phyloP scores from a whole-genome alignment of 345 rosid species.

The Euphorbia pulcherrima region DNA sequence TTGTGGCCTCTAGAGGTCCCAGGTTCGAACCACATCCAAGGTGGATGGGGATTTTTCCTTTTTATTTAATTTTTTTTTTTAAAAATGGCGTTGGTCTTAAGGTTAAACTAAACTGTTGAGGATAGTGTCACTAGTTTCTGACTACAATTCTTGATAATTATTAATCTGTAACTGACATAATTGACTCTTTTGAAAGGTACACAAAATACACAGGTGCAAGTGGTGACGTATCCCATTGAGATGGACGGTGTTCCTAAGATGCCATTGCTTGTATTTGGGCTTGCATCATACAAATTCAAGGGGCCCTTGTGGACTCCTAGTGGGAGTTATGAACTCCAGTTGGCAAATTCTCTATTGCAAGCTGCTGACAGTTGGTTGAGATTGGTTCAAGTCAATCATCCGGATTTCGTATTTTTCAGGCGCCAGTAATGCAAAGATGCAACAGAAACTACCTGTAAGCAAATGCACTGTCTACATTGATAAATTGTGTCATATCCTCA shows the following conservation, averaged over 20 bases:
- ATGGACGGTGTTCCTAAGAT: conserved; percentile 22
- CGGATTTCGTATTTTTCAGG: conserved; percentile 27
- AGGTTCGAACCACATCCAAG: too few relatives aligned
- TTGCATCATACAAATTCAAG: conserved; percentile 30
- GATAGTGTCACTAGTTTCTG: neutral
- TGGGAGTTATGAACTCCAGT: conserved; percentile 13
- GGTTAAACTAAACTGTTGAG: conserved; percentile 1
- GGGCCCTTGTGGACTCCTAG: conserved; percentile 27
- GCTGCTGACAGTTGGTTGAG: conserved; percentile 24
- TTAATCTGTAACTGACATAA: neutral
- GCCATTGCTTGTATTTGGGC: conserved; percentile 28
- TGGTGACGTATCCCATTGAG: conserved; percentile 17
- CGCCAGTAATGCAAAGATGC: conserved; percentile 9
- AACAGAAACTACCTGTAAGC: conserved; percentile 1
- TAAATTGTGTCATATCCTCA: neutral
- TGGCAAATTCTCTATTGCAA: conserved; percentile 22
- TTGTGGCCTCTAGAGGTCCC: too few relatives aligned
- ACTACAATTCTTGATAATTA: neutral
- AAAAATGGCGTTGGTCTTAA: too few relatives aligned
- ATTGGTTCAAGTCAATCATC: conserved; percentile 24
- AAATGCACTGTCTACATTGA: neutral
- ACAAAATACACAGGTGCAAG: conserved; percentile 9
- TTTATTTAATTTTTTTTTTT: too few relatives aligned
- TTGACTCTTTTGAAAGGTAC: conserved; percentile 9
- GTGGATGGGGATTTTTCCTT: too few relatives aligned